Conservation (phyloP, 2,329 filamentous ascomycete species). For the Alternaria conjuncta region DNA sequence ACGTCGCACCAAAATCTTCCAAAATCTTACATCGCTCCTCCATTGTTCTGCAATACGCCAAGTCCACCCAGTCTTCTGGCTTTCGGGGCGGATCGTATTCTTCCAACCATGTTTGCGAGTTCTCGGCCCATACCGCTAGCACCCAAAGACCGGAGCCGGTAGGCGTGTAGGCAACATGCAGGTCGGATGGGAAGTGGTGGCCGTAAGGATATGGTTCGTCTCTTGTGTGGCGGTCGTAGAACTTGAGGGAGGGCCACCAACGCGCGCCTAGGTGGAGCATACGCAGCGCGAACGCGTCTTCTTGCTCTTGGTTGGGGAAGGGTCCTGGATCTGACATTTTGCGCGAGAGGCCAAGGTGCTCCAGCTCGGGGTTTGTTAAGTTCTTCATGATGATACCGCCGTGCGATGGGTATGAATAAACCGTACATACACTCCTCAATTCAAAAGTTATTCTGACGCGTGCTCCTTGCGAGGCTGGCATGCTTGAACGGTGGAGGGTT, state of each 20-base stretch:
- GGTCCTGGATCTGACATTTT: neutral
- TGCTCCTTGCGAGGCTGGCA: neutral
- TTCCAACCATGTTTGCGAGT: neutral
- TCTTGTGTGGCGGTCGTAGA: neutral
- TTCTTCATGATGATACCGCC: neutral
- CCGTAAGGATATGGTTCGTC: neutral
- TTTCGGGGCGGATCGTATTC: neutral
- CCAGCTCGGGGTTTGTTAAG: neutral
- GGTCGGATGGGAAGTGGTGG: neutral
- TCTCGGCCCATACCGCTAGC: neutral
- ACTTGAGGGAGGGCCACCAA: neutral
- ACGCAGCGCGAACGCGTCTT: neutral
- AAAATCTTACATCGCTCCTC: neutral
- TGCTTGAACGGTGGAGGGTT: neutral
- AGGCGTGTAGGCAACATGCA: neutral
- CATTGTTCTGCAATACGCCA: neutral
- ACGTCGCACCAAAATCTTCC: neutral
- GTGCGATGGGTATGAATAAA: neutral
- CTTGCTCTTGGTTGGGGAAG: neutral
- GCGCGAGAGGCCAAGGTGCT: neutral
- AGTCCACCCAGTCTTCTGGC: neutral
- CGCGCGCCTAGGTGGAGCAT: neutral
- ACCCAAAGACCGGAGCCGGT: neutral
- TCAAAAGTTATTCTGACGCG: neutral
- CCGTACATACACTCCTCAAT: neutral